Evolutionary conservation across 768 basidiomycete genomes (phyloP).

Genomic region (Paxillus ammoniavirescens): DNA sequence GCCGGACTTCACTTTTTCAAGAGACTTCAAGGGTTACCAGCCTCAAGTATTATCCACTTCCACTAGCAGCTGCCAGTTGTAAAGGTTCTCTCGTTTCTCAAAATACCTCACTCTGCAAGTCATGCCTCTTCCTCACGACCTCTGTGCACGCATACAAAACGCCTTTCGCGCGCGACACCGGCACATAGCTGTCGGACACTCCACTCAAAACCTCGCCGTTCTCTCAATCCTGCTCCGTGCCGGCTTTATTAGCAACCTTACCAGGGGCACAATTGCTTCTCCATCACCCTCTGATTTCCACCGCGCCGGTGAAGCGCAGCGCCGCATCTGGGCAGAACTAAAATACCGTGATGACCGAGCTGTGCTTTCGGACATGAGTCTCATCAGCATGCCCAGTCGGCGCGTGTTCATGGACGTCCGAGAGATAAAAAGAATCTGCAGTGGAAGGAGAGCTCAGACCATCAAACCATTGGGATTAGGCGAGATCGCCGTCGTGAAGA

Average conservation of each 20-base stretch:
- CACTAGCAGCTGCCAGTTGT: no score
- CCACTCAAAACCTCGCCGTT: slow-evolving; percentile 87
- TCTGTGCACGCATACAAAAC: background rate
- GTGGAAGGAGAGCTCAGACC: slow-evolving; percentile 77
- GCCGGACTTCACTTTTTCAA: no score
- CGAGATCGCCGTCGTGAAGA: slow-evolving; percentile 86
- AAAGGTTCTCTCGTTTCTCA: no score
- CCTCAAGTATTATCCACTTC: no score
- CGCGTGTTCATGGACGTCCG: slow-evolving; percentile 69
- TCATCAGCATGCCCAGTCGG: slow-evolving; percentile 83
- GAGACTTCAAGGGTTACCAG: no score
- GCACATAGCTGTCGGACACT: slow-evolving; percentile 75
- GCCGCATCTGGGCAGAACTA: slow-evolving; percentile 89
- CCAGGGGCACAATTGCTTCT: slow-evolving; percentile 67
- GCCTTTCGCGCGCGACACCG: slow-evolving; percentile 69
- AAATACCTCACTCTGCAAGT: no score
- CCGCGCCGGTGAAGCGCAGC: slow-evolving; percentile 56
- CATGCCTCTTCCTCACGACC: no score
- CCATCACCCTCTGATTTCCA: slow-evolving; percentile 68
- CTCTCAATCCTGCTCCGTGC: slow-evolving; percentile 88
- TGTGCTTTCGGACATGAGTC: slow-evolving; percentile 73
- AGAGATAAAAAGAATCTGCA: slow-evolving; percentile 78
- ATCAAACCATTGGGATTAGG: slow-evolving; percentile 87
- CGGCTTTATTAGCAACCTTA: slow-evolving; percentile 82
- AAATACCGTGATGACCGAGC: slow-evolving; percentile 92